These are phyloP conservation scores for Chlamydomonas sp. DNA, from an alignment of 139 green algal species.

Conservation along the genomic window DNA sequence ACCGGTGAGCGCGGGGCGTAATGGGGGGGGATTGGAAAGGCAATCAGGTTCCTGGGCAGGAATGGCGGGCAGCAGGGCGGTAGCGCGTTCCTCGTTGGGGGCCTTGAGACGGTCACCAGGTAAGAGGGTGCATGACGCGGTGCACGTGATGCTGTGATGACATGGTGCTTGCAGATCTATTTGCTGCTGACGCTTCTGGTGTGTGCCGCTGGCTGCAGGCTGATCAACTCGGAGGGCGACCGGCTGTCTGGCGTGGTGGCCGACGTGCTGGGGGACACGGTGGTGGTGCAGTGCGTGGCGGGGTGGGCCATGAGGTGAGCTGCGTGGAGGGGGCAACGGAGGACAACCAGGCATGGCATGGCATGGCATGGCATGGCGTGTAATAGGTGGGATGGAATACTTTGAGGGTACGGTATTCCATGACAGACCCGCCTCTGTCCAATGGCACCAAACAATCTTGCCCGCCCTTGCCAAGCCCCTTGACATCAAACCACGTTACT, in stretches of 20 bases:
- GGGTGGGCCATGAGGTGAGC: conserved; percentile 41
- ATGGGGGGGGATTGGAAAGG: neutral
- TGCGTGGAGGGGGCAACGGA: neutral
- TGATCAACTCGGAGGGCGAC: conserved; percentile 92
- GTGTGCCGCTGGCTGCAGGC: conserved; percentile 27
- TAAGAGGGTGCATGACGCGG: neutral
- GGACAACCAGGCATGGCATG: neutral
- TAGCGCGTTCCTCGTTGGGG: neutral
- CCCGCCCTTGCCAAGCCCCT: too few relatives aligned
- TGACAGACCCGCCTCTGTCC: too few relatives aligned
- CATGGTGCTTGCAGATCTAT: neutral
- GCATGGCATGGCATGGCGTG: neutral
- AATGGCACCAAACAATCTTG: too few relatives aligned
- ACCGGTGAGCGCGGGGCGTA: conserved; percentile 27
- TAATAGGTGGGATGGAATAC: neutral
- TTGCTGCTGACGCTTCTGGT: neutral
- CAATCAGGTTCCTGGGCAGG: neutral
- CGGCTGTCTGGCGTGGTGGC: conserved; percentile 72
- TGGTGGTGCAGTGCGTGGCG: conserved; percentile 54
- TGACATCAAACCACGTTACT: too few relatives aligned
- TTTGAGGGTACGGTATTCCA: neutral
- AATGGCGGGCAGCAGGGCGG: neutral
- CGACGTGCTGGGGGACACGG: conserved; percentile 58
- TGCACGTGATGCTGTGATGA: too few relatives aligned
- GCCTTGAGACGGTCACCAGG: neutral